These are phyloP conservation scores for Soucietia sequanensis DNA, from an alignment of 805 yeast genomes.

Conservation along the genomic window DNA sequence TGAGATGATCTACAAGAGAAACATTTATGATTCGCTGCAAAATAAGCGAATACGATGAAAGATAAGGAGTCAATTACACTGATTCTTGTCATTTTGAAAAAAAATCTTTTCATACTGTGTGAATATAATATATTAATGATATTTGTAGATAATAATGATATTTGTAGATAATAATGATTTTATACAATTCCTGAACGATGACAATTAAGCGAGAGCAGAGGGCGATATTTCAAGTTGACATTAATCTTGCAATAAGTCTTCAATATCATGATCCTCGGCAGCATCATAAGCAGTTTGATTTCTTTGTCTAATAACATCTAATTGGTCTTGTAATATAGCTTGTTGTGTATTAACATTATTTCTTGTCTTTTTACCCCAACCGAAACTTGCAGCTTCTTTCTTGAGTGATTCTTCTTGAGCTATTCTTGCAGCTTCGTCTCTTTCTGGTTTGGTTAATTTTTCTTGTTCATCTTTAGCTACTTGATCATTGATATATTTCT, in stretches of 20 bases:
- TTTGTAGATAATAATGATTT: too few relatives aligned
- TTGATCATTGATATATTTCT: conserved; percentile 49
- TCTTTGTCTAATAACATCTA: conserved; percentile 37
- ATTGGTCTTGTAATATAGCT: conserved; percentile 48
- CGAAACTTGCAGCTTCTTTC: conserved; percentile 52
- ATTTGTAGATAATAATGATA: too few relatives aligned
- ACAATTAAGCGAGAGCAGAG: too few relatives aligned
- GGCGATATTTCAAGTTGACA: background rate
- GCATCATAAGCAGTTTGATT: conserved; percentile 46
- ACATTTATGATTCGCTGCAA: too few relatives aligned
- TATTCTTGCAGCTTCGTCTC: conserved; percentile 34
- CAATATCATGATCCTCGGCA: conserved; percentile 65
- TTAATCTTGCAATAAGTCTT: conserved; percentile 62
- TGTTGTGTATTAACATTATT: conserved; percentile 55
- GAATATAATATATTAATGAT: too few relatives aligned
- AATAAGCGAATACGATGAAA: too few relatives aligned
- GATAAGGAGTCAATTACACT: too few relatives aligned
- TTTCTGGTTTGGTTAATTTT: conserved; percentile 34
- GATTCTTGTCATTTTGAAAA: too few relatives aligned
- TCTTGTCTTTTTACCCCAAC: conserved; percentile 81
- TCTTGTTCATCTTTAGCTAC: conserved; percentile 47
- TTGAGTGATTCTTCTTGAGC: conserved; percentile 27
- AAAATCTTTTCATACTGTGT: too few relatives aligned
- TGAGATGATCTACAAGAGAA: too few relatives aligned
- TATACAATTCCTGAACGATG: conserved; percentile 1